These are phyloP conservation scores for Adansonia madagascariensis DNA, from an alignment of 441 rosid genomes.

Conservation along the genomic window DNA sequence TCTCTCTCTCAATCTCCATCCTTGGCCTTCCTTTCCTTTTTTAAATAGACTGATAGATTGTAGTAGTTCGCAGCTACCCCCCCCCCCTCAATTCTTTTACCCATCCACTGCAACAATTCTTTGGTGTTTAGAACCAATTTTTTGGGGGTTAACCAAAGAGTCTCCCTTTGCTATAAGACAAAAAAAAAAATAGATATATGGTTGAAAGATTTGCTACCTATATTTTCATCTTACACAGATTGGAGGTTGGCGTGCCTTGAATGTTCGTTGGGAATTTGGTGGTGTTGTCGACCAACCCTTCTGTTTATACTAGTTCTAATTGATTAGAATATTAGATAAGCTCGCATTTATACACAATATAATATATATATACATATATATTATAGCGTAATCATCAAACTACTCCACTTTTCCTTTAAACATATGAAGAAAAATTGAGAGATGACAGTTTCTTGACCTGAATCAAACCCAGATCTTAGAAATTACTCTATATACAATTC, in stretches of 20 bases:
- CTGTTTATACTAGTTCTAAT: background rate
- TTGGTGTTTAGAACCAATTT: background rate
- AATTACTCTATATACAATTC: background rate
- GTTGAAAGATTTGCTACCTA: background rate
- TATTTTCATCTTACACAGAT: background rate
- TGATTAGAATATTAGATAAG: background rate
- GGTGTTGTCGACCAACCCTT: slow-evolving; percentile 44
- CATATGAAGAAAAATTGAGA: background rate
- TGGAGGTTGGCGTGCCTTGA: slow-evolving; percentile 24
- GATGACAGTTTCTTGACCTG: background rate
- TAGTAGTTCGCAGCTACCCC: slow-evolving; percentile 50
- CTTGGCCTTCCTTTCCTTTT: background rate
- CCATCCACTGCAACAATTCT: background rate
- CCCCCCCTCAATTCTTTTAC: background rate
- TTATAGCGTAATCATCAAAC: background rate
- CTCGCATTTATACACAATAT: background rate
- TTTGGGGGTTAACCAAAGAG: background rate
- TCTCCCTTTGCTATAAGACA: background rate
- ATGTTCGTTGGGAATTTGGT: slow-evolving; percentile 31
- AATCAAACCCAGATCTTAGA: background rate
- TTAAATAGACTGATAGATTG: background rate
- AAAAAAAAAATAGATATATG: background rate
- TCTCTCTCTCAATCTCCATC: background rate
- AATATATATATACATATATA: background rate
- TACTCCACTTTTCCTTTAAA: background rate